Percentiles rank a stretch among this genome's conserved stretches.
phyloP scores from a whole-genome alignment of 306 rosid genomes.

The Cucurbita ficifolia region DNA sequence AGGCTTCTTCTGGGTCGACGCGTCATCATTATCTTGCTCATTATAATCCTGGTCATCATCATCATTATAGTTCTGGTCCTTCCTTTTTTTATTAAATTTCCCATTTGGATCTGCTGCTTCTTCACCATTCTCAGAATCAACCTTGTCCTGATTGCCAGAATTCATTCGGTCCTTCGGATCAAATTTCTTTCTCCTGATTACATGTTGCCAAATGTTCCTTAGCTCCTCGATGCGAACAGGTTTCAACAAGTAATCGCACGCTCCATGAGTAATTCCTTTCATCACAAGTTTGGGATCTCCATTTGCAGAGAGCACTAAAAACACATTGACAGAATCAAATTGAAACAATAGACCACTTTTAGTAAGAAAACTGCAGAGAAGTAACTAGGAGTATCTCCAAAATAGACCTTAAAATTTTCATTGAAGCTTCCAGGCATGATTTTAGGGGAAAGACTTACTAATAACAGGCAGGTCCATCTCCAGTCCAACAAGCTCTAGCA shows the following conservation, averaged over 20 bases:
- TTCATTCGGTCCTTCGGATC: conserved; percentile 51
- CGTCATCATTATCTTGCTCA: conserved; percentile 56
- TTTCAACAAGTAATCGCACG: conserved; percentile 89
- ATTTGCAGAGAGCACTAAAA: conserved; percentile 76
- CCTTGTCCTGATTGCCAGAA: conserved; percentile 31
- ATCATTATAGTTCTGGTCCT: conserved; percentile 67
- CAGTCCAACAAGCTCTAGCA: conserved; percentile 90
- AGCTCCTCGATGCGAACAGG: conserved; percentile 93
- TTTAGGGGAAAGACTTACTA: conserved; percentile 32
- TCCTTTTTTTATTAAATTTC: conserved; percentile 50
- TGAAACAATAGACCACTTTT: not conserved
- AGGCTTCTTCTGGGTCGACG: conserved; percentile 77
- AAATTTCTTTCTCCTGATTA: conserved; percentile 63
- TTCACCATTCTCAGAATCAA: conserved; percentile 20
- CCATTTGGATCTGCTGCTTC: conserved; percentile 53
- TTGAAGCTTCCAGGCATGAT: not conserved
- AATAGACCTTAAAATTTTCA: not conserved
- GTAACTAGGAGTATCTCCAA: not conserved
- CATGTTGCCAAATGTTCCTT: conserved; percentile 97
- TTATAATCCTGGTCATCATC: conserved; percentile 50
- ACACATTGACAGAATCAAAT: not conserved
- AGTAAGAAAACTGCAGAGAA: not conserved
- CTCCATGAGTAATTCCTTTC: conserved; percentile 97
- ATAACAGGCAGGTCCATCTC: conserved; percentile 99
- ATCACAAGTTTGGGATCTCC: conserved; percentile 78